These are phyloP conservation scores for Datisca glomerata DNA, from an alignment of 306 rosid species.

Conservation along the genomic window DNA sequence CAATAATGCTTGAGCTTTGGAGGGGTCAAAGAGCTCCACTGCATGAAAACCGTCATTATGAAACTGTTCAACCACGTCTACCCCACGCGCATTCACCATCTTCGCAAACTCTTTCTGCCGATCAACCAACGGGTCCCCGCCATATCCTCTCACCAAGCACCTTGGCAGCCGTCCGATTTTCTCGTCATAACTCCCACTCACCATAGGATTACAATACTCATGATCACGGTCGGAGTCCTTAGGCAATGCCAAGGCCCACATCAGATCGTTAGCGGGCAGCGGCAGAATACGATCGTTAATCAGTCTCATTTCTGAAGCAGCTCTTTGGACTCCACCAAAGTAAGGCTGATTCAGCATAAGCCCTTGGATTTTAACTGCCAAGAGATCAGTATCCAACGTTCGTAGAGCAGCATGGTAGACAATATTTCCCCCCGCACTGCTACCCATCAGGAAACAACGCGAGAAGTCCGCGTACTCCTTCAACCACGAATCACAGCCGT, in stretches of 20 bases:
- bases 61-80: conserved; percentile 26
- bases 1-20: conserved; percentile 18
- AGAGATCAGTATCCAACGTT: conserved; percentile 23
- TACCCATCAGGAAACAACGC: conserved; percentile 40
- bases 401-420: conserved; percentile 49
- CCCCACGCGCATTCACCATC: conserved; percentile 41
- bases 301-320: conserved; percentile 33
- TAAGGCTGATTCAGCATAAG: conserved; percentile 33
- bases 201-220: conserved; percentile 46
- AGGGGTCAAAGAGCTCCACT: conserved; percentile 39
- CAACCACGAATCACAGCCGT: conserved; percentile 45
- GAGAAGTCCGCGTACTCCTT: conserved; percentile 32
- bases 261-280: conserved; percentile 32
- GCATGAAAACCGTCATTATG: conserved; percentile 42
- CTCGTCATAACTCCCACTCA: neutral
- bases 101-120: conserved; percentile 37
- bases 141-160: conserved; percentile 35
- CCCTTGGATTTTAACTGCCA: conserved; percentile 33
- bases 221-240: conserved; percentile 52
- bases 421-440: conserved; percentile 53
- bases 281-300: conserved; percentile 37
- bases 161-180: conserved; percentile 44
- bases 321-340: conserved; percentile 41
- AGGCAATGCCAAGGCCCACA: conserved; percentile 54
- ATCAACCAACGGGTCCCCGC: conserved; percentile 60